Evolutionary conservation across 371 early-diverging fungal species (phyloP), one percentile per base, ranked within the genome.

Genomic region (Batkoa obscura): DNA sequence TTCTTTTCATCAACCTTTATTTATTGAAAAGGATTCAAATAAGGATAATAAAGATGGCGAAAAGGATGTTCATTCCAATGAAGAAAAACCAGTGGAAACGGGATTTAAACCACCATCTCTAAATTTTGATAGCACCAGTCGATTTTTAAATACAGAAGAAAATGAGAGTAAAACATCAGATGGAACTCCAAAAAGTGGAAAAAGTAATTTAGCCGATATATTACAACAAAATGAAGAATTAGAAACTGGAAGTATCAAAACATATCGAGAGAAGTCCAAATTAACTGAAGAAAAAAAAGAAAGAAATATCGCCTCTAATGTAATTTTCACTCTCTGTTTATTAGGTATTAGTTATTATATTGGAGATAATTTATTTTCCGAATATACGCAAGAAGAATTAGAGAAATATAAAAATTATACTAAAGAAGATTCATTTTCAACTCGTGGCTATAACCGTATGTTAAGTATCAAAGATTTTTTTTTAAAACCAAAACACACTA

Each of bases 401-500:
- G 39, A 53, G 23, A 35, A 36, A 17, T 13, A 53, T 38, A 2
- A 8, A 4, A 31, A 41, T 6, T 15, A 38, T 37, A 15, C n/a
- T 6, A 15, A 37, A 34, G 17, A 17, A 2, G 53, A 53, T 30
- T 17, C 17, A 12, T 30, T 41, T 6, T 17, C 2, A 8, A 53
- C 53, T 38, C 53, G 53, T 39, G 53, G 38, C 13, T n/a, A 53
- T 8, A 53, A 38, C n/a, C 9, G 53, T 38, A 17, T 53, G 35
- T 34, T n/a, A 9, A 12, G n/a, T 39, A 6, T 32, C 0, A 53
- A 53, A 23, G 39, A 53, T 12, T 53, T 15, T 53, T 53, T 53
- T 3, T 32, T 34, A 17, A 53, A 41, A 15, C 53, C 53, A 13
- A 38, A 12, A n/a, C 39, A 53, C 15, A 53, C 5, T 12, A 30